Evolutionary conservation across 768 basidiomycete species (phyloP).

Genomic region (Russula griseocarnosa): DNA sequence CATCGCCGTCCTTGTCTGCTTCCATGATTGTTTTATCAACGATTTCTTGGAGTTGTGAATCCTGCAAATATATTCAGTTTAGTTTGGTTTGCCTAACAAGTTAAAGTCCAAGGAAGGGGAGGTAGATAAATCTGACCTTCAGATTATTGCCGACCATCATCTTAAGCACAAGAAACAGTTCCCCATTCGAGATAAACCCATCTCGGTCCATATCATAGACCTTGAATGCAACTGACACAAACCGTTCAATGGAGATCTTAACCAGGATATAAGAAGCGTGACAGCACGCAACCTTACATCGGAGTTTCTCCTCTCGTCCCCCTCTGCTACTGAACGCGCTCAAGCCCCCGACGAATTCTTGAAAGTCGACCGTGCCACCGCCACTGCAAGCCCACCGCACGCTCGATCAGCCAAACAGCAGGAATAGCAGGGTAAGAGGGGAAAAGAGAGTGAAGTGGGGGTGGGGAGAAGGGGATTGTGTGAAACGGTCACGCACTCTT

Average conservation of each 20-base stretch:
- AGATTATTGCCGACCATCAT: conserved; percentile 99
- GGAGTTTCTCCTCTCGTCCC: conserved; percentile 92
- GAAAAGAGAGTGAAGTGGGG: neutral
- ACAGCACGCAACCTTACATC: conserved; percentile 49
- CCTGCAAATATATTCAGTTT: conserved; percentile 44
- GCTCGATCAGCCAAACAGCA: neutral
- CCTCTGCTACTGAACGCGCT: conserved; percentile 98
- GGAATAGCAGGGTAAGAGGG: neutral
- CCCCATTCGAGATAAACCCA: conserved; percentile 96
- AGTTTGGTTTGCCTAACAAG: neutral
- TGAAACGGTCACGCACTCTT: conserved; percentile 58
- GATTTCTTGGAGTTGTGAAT: conserved; percentile 98
- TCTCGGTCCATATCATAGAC: conserved; percentile 99
- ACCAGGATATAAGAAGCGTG: neutral
- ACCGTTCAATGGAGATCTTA: neutral
- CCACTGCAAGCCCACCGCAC: conserved; percentile 54
- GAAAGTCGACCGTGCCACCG: conserved; percentile 97
- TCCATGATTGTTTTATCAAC: conserved; percentile 99
- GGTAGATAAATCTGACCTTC: conserved; percentile 56
- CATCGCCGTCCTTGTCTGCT: conserved; percentile 96
- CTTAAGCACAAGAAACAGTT: conserved; percentile 96
- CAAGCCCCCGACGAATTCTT: conserved; percentile 96
- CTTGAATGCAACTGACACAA: conserved; percentile 87
- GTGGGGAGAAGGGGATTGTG: neutral
- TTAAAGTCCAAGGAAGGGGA: neutral